Base-by-base conservation (phyloP, 1,139 yeast species). In the Zygotorulaspora mrakii region DNA sequence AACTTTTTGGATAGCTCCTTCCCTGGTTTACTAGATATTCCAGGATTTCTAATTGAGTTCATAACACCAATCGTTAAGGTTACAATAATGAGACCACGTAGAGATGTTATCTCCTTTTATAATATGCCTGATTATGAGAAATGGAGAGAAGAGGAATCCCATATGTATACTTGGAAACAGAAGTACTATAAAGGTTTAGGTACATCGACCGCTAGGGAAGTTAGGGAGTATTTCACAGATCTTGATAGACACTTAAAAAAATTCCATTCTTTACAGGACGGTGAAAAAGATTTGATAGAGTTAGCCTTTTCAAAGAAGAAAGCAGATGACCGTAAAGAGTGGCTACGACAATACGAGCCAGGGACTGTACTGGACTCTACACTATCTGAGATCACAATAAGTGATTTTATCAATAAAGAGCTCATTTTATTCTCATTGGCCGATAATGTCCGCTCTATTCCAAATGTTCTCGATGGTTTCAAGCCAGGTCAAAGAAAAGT, bases 181-280 rank as follows among this genome's bases (percentile, higher is more conserved):
- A 94, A 94, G 73, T 94, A 94, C 69, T 91, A 86, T 69, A 94
- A 94, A 73, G 99, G 99, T 76, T 75, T 94, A 72, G 99, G 98
- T 77, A 88, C 98, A 6, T 89, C 97, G 1, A 74, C 80, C 1
- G 69, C 67, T 40, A 70, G 68, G 25, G 99, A 91, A 66, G 88
- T 87, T 46, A 78, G 94, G 52, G 94, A 86, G 59, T 94, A 94
- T 59, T 94, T 94, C 63, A 72, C 88, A 23, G 86, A 85, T 47
- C 70, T 94, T 32, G 96, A 85, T 54, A 79, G 72, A 50, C 99
- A 94, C 65, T 71, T 87, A 67, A 94, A 91, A 59, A 74, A 76
- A 13, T 94, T 94, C 62, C 91, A 87, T 61, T 76, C 89, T 5
- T 69, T 94, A 40, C 81, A 84, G 62, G 87, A 77, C 5, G 85